Percentiles rank a stretch among this genome's conserved stretches.
Evolutionary conservation across 2,329 filamentous ascomycete genomes (phyloP).

Genomic region (Aureobasidium sp.): DNA sequence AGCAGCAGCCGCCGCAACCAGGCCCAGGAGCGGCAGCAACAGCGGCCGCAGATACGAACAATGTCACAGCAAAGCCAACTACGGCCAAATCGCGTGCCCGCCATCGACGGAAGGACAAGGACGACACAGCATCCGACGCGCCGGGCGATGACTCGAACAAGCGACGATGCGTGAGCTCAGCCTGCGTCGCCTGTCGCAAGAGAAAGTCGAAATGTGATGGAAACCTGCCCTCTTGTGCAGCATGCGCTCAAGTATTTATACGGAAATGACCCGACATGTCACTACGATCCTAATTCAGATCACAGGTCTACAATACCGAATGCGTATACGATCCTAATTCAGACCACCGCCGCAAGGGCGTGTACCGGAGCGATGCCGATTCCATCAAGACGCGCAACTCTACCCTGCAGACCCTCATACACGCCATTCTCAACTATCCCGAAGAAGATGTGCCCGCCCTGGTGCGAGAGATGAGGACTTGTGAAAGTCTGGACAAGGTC

Average conservation of each 20-base stretch:
- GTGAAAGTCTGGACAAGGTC: constrained; percentile 62
- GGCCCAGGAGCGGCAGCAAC: background rate
- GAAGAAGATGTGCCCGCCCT: constrained; percentile 78
- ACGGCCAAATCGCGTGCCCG: constrained; percentile 9
- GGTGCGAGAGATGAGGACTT: constrained; percentile 79
- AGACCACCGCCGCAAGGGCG: constrained; percentile 90
- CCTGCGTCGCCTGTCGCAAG: constrained; percentile 27
- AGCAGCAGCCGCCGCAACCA: background rate
- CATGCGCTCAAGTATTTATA: too few relatives aligned
- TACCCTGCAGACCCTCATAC: constrained; percentile 84
- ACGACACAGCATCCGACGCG: constrained; percentile 12
- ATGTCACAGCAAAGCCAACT: background rate
- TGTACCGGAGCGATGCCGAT: constrained; percentile 90
- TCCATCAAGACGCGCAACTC: constrained; percentile 78
- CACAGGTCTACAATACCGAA: constrained; percentile 72
- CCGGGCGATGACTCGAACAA: constrained; percentile 33
- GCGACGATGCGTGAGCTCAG: constrained; percentile 32
- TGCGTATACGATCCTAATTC: constrained; percentile 95
- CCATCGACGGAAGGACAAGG: constrained; percentile 12
- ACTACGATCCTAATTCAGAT: too few relatives aligned
- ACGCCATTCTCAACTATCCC: constrained; percentile 82
- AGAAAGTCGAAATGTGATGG: constrained; percentile 63
- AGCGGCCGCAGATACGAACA: background rate
- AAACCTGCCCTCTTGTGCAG: constrained; percentile 81
- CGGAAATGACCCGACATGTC: too few relatives aligned